Evolutionary conservation across 1,139 yeast species (phyloP).

Genomic region (Debaryomycetaceae sp.): DNA sequence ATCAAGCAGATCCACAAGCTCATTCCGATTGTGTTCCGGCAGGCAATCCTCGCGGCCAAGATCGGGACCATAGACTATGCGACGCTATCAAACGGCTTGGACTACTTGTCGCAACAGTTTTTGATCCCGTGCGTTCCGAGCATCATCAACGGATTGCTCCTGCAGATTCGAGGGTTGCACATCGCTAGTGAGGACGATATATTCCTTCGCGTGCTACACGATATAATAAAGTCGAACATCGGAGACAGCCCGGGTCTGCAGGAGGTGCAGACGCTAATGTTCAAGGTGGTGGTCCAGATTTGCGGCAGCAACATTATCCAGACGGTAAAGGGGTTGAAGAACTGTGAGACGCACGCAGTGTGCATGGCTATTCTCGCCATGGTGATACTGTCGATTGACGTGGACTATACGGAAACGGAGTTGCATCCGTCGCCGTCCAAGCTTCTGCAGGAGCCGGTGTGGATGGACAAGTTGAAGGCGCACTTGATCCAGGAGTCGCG

Average conservation of each 20-base stretch:
- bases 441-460: neutral
- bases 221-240: conserved; percentile 15
- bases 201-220: conserved; percentile 11
- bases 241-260: conserved; percentile 5
- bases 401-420: conserved; percentile 3
- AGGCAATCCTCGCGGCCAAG: conserved; percentile 55
- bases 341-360: conserved; percentile 8
- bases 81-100: conserved; percentile 30
- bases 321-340: conserved; percentile 7
- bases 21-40: conserved; percentile 65
- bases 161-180: conserved; percentile 5
- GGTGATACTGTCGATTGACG: conserved; percentile 7
- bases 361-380: conserved; percentile 9
- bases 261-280: conserved; percentile 12
- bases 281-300: conserved; percentile 15
- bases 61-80: conserved; percentile 34
- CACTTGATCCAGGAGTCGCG: conserved; percentile 1
- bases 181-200: conserved; percentile 4
- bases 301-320: conserved; percentile 11
- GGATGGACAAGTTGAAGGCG: conserved; percentile 3
- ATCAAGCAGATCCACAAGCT: conserved; percentile 59
- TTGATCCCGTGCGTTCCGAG: conserved; percentile 29
- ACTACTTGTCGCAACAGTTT: conserved; percentile 32
- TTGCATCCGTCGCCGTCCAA: conserved; percentile 1
- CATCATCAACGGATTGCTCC: conserved; percentile 22